These are phyloP conservation scores for Aspergillus japonicus DNA, from an alignment of 2,329 filamentous ascomycete species.

Conservation along the genomic window DNA sequence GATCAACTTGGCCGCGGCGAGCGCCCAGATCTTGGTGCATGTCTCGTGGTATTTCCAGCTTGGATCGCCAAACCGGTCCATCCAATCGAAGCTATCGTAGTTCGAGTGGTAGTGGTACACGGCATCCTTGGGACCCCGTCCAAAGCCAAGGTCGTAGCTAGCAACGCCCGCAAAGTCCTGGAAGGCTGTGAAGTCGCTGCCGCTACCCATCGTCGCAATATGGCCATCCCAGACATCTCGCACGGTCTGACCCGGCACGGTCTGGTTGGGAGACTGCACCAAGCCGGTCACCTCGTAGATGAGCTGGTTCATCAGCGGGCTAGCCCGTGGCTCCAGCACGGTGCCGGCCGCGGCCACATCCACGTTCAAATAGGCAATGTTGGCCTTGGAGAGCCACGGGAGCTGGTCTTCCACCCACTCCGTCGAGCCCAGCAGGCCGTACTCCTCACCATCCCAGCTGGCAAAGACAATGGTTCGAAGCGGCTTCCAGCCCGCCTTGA, in stretches of 20 bases:
- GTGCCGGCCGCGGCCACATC: constrained; percentile 71
- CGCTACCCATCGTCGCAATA: constrained; percentile 67
- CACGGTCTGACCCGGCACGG: constrained; percentile 66
- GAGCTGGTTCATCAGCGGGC: constrained; percentile 72
- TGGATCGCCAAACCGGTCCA: constrained; percentile 72
- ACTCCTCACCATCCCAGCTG: constrained; percentile 82
- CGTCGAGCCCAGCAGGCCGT: constrained; percentile 79
- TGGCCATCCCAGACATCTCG: constrained; percentile 64
- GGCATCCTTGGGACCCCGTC: constrained; percentile 41
- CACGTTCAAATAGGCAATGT: constrained; percentile 82
- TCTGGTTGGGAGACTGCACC: constrained; percentile 74
- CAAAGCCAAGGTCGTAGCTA: constrained; percentile 64
- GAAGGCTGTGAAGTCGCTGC: constrained; percentile 73
- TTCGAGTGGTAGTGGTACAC: constrained; percentile 78
- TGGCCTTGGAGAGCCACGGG: constrained; percentile 71
- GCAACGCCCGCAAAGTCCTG: constrained; percentile 69
- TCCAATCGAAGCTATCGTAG: constrained; percentile 83
- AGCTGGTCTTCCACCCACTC: constrained; percentile 92
- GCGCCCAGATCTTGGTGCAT: constrained; percentile 64
- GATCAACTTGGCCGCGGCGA: constrained; percentile 61
- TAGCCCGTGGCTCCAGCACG: constrained; percentile 63
- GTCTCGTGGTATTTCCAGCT: constrained; percentile 60
- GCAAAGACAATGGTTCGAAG: constrained; percentile 88
- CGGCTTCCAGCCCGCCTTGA: constrained; percentile 76
- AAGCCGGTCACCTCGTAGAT: constrained; percentile 65